Conservation (phyloP, 1,139 yeast species). For the Kodamaea alishanica region DNA sequence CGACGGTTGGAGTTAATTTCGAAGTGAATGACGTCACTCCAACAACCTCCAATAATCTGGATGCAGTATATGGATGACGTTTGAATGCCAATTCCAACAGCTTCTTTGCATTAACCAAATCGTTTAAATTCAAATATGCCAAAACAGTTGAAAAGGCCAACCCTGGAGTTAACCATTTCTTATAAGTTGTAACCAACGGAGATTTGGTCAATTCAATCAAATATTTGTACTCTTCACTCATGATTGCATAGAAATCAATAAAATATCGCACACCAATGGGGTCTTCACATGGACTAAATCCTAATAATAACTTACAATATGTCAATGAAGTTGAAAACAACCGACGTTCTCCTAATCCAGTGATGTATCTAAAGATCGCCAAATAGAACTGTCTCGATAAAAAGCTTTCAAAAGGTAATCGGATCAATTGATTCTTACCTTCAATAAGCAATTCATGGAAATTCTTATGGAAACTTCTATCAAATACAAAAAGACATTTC, state of each 20-base stretch:
- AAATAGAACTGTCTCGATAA: slow-evolving; percentile 76
- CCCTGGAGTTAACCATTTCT: slow-evolving; percentile 72
- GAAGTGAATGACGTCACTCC: slow-evolving; percentile 25
- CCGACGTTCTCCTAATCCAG: slow-evolving; percentile 70
- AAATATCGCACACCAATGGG: slow-evolving; percentile 82
- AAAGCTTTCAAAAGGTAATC: slow-evolving; percentile 73
- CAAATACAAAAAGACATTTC: slow-evolving; percentile 74
- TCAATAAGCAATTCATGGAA: slow-evolving; percentile 46
- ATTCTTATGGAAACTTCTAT: slow-evolving; percentile 46
- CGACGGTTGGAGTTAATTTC: slow-evolving; percentile 20
- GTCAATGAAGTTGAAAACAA: slow-evolving; percentile 73
- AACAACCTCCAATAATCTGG: slow-evolving; percentile 42
- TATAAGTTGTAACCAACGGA: slow-evolving; percentile 54
- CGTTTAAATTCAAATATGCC: slow-evolving; percentile 48
- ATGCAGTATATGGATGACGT: slow-evolving; percentile 59
- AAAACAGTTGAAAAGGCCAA: slow-evolving; percentile 63
- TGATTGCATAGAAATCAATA: slow-evolving; percentile 73
- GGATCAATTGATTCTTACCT: slow-evolving; percentile 55
- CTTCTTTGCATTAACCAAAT: slow-evolving; percentile 41
- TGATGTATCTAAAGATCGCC: slow-evolving; percentile 68
- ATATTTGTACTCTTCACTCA: slow-evolving; percentile 63
- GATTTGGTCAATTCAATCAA: slow-evolving; percentile 54
- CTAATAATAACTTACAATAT: slow-evolving; percentile 65
- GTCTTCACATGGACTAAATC: slow-evolving; percentile 74
- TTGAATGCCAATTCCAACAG: slow-evolving; percentile 50